phyloP scores from a whole-genome alignment of 176 grass and related monocot species.

The Lolium multiflorum region DNA sequence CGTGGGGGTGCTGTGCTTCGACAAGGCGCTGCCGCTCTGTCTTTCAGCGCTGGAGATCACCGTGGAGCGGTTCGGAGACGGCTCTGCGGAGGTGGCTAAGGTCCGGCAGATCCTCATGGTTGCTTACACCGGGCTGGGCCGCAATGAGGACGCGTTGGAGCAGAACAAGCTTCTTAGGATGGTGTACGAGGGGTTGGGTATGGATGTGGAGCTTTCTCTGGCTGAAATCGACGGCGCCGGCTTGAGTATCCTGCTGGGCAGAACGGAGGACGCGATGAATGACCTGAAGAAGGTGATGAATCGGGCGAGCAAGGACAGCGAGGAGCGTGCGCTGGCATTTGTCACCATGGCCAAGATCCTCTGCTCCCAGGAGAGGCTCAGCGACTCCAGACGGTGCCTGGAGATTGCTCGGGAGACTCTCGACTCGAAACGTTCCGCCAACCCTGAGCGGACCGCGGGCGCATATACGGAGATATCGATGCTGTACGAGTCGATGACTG shows the following conservation, averaged over 20 bases:
- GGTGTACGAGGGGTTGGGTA: constrained; percentile 53
- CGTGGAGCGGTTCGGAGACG: constrained; percentile 32
- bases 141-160: constrained; percentile 59
- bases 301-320: constrained; percentile 59
- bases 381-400: constrained; percentile 65
- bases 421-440: constrained; percentile 48
- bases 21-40: constrained; percentile 60
- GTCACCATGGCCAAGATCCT: constrained; percentile 63
- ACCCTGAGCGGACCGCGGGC: constrained; percentile 37
- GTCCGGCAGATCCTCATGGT: constrained; percentile 54
- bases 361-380: constrained; percentile 56
- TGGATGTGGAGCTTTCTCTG: constrained; percentile 51
- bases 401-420: constrained; percentile 74
- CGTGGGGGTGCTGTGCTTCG: constrained; percentile 50
- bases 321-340: constrained; percentile 61
- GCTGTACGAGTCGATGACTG: constrained; percentile 66
- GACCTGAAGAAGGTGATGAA: constrained; percentile 62
- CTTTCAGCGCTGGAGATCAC: constrained; percentile 60
- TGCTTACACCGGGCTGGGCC: constrained; percentile 58
- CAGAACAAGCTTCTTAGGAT: constrained; percentile 60
- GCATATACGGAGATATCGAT: constrained; percentile 63
- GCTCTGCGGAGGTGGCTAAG: constrained; percentile 56
- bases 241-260: constrained; percentile 54
- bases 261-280: constrained; percentile 56
- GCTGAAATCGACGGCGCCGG: constrained; percentile 62